A percentile compares a stretch with the other conserved stretches of the same genome.
Evolutionary conservation across 805 yeast genomes (phyloP).

Genomic region (Saccharomycopsis lassenensis): DNA sequence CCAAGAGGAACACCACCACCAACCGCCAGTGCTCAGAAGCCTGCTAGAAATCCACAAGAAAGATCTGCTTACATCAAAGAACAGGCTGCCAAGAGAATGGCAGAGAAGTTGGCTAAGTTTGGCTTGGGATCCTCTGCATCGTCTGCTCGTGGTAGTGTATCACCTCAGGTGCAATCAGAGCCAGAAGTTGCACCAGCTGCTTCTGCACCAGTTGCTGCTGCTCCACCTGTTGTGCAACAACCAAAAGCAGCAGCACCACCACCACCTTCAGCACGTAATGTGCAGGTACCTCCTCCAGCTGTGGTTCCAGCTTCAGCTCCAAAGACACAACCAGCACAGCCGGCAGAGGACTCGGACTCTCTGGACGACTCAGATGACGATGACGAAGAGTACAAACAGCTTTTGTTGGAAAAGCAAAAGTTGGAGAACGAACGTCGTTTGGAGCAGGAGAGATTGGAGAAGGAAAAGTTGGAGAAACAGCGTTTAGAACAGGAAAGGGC

Average conservation of each 20-base stretch:
- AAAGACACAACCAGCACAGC: constrained; percentile 2
- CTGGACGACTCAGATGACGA: constrained; percentile 29
- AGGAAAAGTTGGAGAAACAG: constrained; percentile 11
- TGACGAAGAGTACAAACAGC: constrained; percentile 33
- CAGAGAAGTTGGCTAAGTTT: constrained; percentile 69
- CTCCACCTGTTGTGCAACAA: constrained; percentile 9
- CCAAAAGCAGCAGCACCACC: constrained; percentile 14
- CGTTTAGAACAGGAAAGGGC: constrained; percentile 7
- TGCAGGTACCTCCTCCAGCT: constrained; percentile 1
- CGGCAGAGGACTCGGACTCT: constrained; percentile 10
- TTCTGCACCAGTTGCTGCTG: constrained; percentile 17
- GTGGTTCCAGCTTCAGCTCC: constrained; percentile 17
- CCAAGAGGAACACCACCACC: constrained; percentile 17
- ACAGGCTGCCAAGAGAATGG: constrained; percentile 73
- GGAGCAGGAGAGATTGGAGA: constrained; percentile 26
- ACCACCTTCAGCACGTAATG: constrained; percentile 16
- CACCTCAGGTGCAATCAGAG: too few species aligned
- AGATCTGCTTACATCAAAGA: constrained; percentile 75
- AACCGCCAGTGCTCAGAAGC: constrained; percentile 15
- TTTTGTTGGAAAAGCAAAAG: constrained; percentile 31
- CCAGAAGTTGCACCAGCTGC: constrained; percentile 11
- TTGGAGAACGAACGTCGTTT: constrained; percentile 29
- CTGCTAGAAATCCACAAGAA: constrained; percentile 43
- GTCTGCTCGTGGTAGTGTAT: constrained; percentile 1
- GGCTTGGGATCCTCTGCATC: constrained; percentile 44